Evolutionary conservation across 805 yeast genomes (phyloP).

Genomic region (Nakazawaea peltata): DNA sequence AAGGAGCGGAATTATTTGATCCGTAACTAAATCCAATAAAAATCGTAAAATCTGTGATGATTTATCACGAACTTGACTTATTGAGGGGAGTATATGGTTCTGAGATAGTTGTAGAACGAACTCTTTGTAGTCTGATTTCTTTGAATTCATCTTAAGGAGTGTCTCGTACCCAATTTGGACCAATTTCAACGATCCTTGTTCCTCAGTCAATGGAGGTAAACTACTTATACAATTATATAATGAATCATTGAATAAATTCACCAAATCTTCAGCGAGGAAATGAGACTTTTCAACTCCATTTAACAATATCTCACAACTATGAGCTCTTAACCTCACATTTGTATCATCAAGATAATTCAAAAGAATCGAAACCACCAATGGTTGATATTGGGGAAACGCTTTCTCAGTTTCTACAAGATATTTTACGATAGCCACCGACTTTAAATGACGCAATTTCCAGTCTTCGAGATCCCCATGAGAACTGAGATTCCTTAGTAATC

Average conservation of each 20-base stretch:
- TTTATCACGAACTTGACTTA: slow-evolving; percentile 2
- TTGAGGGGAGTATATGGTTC: slow-evolving; percentile 4
- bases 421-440: not conserved
- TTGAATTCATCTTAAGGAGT: not conserved
- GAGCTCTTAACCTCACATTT: too few relatives aligned
- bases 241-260: slow-evolving; percentile 7
- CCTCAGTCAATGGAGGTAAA: slow-evolving; percentile 6
- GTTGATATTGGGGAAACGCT: not conserved
- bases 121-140: not conserved
- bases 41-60: slow-evolving; percentile 5
- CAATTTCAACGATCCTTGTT: not conserved
- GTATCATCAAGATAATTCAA: slow-evolving; percentile 9
- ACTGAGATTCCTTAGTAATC: too few relatives aligned
- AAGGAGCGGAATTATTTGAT: not conserved
- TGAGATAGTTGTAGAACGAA: slow-evolving; percentile 1
- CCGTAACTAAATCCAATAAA: not conserved
- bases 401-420: not conserved
- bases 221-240: slow-evolving; percentile 6
- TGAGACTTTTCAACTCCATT: too few relatives aligned
- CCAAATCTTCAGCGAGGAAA: too few relatives aligned
- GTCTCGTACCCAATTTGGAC: slow-evolving; percentile 1
- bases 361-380: slow-evolving; percentile 1
- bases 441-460: slow-evolving; percentile 5
- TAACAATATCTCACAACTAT: too few relatives aligned
- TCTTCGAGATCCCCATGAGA: slow-evolving; percentile 8